Evolutionary conservation across 2,329 filamentous ascomycete species (phyloP).

Genomic region (Alternaria atra): DNA sequence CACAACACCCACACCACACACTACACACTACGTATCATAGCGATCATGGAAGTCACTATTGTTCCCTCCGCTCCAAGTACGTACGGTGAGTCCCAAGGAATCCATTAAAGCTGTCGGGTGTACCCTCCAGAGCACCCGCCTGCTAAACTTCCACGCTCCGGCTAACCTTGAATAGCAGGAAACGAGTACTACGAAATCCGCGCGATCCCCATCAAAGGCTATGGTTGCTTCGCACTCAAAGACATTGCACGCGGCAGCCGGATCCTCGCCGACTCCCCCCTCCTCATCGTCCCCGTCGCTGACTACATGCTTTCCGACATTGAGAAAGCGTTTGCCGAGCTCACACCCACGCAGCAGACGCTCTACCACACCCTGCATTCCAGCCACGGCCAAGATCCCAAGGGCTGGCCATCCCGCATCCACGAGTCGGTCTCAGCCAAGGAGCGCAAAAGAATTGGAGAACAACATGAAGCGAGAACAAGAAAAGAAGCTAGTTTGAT

Average conservation of each 20-base stretch:
- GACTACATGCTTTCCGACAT: constrained; percentile 49
- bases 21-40: accelerated
- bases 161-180: constrained; percentile 1
- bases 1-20: background rate
- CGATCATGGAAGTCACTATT: background rate
- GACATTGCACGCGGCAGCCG: constrained; percentile 50
- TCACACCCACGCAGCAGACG: constrained; percentile 28
- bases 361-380: constrained; percentile 44
- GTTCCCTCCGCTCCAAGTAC: constrained; percentile 12
- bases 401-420: constrained; percentile 39
- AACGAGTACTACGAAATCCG: constrained; percentile 45
- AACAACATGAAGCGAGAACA: constrained; percentile 45
- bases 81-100: background rate
- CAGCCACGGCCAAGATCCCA: constrained; percentile 37
- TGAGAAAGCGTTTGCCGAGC: constrained; percentile 29
- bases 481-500: constrained; percentile 29
- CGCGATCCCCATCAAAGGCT: constrained; percentile 50
- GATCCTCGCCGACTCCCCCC: constrained; percentile 52
- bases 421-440: constrained; percentile 24
- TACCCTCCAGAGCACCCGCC: background rate
- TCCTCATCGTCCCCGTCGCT: constrained; percentile 46
- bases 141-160: background rate
- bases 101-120: background rate
- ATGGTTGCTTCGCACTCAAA: constrained; percentile 53
- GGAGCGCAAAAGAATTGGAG: constrained; percentile 37